Percentiles rank a stretch among this genome's conserved stretches.
phyloP scores from a whole-genome alignment of 495 filamentous ascomycete species.

The Podospora pseudoanserina region DNA sequence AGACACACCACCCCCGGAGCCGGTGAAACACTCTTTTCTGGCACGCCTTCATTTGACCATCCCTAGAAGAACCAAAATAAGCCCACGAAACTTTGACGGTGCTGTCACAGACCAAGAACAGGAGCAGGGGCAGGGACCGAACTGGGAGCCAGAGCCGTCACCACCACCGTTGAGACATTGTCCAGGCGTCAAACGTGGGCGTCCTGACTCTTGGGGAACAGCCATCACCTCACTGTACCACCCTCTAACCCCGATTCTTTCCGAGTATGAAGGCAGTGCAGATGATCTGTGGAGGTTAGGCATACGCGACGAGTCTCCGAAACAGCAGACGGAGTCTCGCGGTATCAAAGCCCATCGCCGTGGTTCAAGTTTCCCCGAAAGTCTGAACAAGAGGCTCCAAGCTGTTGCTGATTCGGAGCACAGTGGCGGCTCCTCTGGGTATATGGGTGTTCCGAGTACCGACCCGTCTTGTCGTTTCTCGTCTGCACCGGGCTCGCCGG shows the following conservation, averaged over 20 bases:
- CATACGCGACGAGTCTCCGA: conserved; percentile 27
- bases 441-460: not conserved
- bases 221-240: conserved; percentile 3
- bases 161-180: not conserved
- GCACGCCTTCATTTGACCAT: conserved; percentile 34
- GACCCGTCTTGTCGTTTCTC: not conserved
- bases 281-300: conserved; percentile 24
- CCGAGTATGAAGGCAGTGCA: conserved; percentile 18
- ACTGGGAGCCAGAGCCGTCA: not conserved
- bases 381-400: not conserved
- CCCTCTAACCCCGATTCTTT: conserved; percentile 6
- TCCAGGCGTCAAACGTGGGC: conserved; percentile 3
- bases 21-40: conserved; percentile 31
- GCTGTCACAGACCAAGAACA: conserved; percentile 1
- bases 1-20: conserved; percentile 15
- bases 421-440: conserved; percentile 6
- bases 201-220: conserved; percentile 13
- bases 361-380: conserved; percentile 11
- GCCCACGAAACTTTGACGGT: conserved; percentile 22
- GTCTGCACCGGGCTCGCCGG: conserved; percentile 1
- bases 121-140: not conserved
- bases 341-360: conserved; percentile 11
- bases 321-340: conserved; percentile 15
- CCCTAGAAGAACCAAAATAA: conserved; percentile 28
- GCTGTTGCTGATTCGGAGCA: not conserved